These are phyloP conservation scores for Hypoxylon sp. DNA, from an alignment of 2,329 filamentous ascomycete species.

Conservation along the genomic window DNA sequence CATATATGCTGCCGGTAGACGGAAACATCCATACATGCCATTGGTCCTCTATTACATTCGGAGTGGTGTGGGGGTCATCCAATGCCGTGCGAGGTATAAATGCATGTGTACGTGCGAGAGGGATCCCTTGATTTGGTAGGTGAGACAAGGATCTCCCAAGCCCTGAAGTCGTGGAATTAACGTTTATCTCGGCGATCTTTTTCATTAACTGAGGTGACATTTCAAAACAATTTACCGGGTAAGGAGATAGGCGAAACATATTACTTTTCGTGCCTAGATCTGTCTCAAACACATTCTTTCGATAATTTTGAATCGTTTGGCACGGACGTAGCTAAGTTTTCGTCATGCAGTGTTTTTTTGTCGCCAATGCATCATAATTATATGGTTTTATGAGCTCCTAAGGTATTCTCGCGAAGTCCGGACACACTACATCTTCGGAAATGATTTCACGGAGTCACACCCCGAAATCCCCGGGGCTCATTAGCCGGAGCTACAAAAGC, in stretches of 20 bases:
- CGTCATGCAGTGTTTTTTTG: not conserved
- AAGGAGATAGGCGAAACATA: conserved; percentile 31
- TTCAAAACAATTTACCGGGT: conserved; percentile 35
- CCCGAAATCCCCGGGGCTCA: conserved; percentile 37
- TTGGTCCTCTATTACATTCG: conserved; percentile 21
- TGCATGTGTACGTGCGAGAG: conserved; percentile 37
- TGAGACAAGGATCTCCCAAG: conserved; percentile 26
- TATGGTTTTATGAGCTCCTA: not conserved
- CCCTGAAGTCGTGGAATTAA: conserved; percentile 30
- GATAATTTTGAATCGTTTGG: conserved; percentile 1
- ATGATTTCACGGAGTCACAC: conserved; percentile 29
- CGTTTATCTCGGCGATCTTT: conserved; percentile 36
- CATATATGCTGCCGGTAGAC: conserved; percentile 15
- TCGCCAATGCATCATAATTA: not conserved
- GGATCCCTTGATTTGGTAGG: conserved; percentile 33
- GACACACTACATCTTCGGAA: conserved; percentile 19
- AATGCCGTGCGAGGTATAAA: conserved; percentile 35
- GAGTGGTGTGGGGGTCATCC: conserved; percentile 28
- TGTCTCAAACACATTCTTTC: conserved; percentile 10
- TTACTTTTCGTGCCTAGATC: conserved; percentile 31
- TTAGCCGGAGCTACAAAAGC: conserved; percentile 44
- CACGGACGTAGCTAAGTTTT: not conserved
- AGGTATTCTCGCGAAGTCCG: conserved; percentile 13
- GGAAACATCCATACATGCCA: conserved; percentile 18
- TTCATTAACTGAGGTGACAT: conserved; percentile 34